Conservation (phyloP, 441 rosid genomes). For the California macrophylla region DNA sequence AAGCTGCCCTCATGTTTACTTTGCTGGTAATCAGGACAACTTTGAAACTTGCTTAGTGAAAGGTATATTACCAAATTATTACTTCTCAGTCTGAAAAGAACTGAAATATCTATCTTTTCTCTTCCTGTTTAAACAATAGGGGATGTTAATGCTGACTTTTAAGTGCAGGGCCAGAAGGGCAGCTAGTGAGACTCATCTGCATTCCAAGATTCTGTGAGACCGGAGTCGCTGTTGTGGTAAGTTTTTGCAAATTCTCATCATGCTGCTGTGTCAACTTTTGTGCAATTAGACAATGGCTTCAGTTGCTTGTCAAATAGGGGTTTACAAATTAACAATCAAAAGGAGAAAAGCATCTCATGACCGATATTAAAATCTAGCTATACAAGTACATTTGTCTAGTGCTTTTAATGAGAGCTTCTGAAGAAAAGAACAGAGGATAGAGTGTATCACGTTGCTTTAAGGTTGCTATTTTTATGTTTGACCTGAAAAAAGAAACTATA, state of each 20-base stretch:
- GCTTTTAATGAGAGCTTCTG: background rate
- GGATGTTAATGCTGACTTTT: slow-evolving; percentile 8
- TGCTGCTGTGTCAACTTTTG: background rate
- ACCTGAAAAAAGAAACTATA: background rate
- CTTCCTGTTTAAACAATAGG: background rate
- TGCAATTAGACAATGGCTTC: background rate
- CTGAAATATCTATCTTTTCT: background rate
- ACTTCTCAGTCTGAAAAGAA: background rate
- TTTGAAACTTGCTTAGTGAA: slow-evolving; percentile 46
- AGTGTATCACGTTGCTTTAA: background rate
- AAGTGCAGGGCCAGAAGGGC: slow-evolving; percentile 81
- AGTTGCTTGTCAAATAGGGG: background rate
- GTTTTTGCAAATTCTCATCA: slow-evolving; percentile 14
- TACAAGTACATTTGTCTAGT: background rate
- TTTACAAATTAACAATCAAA: background rate
- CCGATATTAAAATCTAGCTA: background rate
- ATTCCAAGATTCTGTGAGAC: slow-evolving; percentile 75
- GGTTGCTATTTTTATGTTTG: background rate
- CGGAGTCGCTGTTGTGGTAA: slow-evolving; percentile 75
- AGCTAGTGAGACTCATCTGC: slow-evolving; percentile 61
- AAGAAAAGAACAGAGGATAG: background rate
- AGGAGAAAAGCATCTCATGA: background rate
- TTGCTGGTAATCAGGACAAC: slow-evolving; percentile 71
- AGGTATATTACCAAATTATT: slow-evolving; percentile 32
- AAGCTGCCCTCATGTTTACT: slow-evolving; percentile 89